Evolutionary conservation across 2,329 filamentous ascomycete species (phyloP).

Genomic region (Tolypocladium paradoxum): DNA sequence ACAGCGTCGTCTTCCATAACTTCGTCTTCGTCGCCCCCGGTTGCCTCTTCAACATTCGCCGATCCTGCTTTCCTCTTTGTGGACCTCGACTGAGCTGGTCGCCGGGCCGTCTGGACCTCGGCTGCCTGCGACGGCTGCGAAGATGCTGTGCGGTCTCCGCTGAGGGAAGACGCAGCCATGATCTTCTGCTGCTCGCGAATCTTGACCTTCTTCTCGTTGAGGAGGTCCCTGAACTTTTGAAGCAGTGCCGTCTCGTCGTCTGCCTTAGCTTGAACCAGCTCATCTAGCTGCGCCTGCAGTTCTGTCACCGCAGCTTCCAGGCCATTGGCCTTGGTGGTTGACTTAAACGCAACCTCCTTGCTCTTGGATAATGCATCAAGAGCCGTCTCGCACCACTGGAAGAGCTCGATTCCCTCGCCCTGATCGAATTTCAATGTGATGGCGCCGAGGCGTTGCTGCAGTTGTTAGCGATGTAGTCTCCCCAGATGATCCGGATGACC

Average conservation of each 20-base stretch:
- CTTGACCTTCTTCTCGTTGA: constrained; percentile 74
- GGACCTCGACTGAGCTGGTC: constrained; percentile 26
- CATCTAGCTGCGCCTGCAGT: constrained; percentile 52
- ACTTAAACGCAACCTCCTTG: constrained; percentile 29
- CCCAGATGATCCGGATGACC: constrained; percentile 5
- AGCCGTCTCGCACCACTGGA: constrained; percentile 59
- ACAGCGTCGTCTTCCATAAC: constrained; percentile 38
- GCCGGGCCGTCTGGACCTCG: constrained; percentile 13
- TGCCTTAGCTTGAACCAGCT: constrained; percentile 54
- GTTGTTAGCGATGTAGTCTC: constrained; percentile 10
- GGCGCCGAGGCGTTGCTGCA: constrained; percentile 57
- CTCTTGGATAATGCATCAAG: constrained; percentile 36
- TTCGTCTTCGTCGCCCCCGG: constrained; percentile 33
- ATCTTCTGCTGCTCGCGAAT: constrained; percentile 63
- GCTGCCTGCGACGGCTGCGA: constrained; percentile 14
- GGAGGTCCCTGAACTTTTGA: constrained; percentile 56
- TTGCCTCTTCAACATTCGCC: constrained; percentile 29
- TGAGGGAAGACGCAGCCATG: constrained; percentile 33
- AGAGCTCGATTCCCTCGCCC: constrained; percentile 50
- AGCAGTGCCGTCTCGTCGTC: constrained; percentile 56
- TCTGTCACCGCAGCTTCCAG: constrained; percentile 46
- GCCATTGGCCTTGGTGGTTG: constrained; percentile 29
- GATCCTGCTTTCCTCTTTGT: constrained; percentile 38
- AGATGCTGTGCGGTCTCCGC: constrained; percentile 16
- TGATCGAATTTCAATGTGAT: constrained; percentile 46